Evolutionary conservation across 371 early-diverging fungal species (phyloP), one percentile per base, ranked within the genome.

Genomic region (Blakeslea trispora): DNA sequence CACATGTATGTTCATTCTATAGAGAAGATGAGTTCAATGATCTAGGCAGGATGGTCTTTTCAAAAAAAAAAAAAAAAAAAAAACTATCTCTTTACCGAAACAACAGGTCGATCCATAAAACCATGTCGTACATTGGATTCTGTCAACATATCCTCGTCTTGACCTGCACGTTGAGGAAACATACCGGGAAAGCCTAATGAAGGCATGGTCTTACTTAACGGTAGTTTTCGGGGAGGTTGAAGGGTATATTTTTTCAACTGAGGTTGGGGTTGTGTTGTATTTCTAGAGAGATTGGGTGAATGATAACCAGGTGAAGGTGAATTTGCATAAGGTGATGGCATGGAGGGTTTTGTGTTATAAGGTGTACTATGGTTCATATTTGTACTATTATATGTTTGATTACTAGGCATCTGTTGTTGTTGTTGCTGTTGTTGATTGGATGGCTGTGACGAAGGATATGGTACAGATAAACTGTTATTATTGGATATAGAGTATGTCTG

Each of bases 51-150:
- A n/a, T n/a, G n/a, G n/a, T n/a, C n/a, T n/a, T n/a, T n/a, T n/a
- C n/a, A n/a, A n/a, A n/a, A n/a, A n/a, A n/a, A n/a, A n/a, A n/a
- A n/a, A n/a, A n/a, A n/a, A n/a, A n/a, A n/a, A n/a, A n/a, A n/a
- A n/a, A n/a, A n/a, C n/a, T n/a, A n/a, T n/a, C n/a, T n/a, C n/a
- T 72, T 60, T 71, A 62, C 74, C 40, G 66, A 73, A 24, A 86
- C 79, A 23, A 82, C 69, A 28, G 82, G 79, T 32, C 68, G 69
- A 59, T 89, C 88, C 2, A 79, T 74, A 53, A 81, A 87, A 21
- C 91, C 91, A 53, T 81, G 79, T n/a, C 89, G 83, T 21, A 91
- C 85, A 55, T 84, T 86, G 24, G 76, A 73, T 54, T 84, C 84
- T 5, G 81, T 87, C 68, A 89, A 68, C 24, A 68, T 72, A 57